These are phyloP conservation scores for Hygrocybe coccinea DNA, from an alignment of 768 basidiomycete genomes.

Conservation along the genomic window DNA sequence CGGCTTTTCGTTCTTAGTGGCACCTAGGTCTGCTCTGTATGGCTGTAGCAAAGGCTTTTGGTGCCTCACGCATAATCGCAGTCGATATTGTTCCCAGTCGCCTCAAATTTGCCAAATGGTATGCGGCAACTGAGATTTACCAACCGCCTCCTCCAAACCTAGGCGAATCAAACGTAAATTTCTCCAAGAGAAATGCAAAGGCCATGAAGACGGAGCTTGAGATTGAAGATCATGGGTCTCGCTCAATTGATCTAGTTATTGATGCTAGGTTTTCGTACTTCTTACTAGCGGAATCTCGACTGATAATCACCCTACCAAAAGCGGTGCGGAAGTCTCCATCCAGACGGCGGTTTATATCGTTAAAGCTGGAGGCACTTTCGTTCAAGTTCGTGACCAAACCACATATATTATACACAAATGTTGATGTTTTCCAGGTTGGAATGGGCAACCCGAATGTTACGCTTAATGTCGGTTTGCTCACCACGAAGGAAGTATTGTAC, in stretches of 20 bases:
- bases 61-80: conserved; percentile 78
- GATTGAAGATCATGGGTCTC: conserved; percentile 65
- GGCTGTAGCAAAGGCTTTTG: conserved; percentile 93
- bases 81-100: conserved; percentile 74
- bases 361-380: conserved; percentile 69
- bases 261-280: conserved; percentile 55
- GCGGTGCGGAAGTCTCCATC: conserved; percentile 88
- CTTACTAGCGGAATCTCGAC: background rate
- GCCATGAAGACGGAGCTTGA: conserved; percentile 60
- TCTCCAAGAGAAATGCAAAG: conserved; percentile 66
- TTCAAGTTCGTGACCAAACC: conserved; percentile 45
- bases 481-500: conserved; percentile 73
- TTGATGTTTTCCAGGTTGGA: conserved; percentile 56
- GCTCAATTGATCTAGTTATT: conserved; percentile 77
- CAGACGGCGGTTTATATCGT: conserved; percentile 78
- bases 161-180: conserved; percentile 64
- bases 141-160: conserved; percentile 55
- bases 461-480: conserved; percentile 64
- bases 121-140: conserved; percentile 77
- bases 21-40: conserved; percentile 79
- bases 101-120: conserved; percentile 79
- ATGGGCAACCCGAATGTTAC: conserved; percentile 77
- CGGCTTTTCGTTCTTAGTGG: background rate
- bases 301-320: background rate
- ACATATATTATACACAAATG: background rate